phyloP scores from a whole-genome alignment of 306 rosid species.

The Lagenaria siceraria region DNA sequence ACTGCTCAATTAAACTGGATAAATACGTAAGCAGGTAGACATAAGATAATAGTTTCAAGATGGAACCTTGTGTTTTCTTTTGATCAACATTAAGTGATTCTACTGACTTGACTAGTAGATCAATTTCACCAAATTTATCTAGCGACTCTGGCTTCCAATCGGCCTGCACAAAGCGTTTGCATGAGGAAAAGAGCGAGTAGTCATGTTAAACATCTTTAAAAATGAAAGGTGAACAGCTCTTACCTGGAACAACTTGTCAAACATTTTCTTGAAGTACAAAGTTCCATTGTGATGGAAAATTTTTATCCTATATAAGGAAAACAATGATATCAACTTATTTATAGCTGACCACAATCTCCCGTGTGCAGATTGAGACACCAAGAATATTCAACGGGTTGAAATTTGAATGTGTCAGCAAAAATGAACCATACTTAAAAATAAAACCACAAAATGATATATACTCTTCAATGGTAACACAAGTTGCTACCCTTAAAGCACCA shows the following conservation, averaged over 20 bases:
- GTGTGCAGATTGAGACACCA: neutral
- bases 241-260: slow-evolving; percentile 89
- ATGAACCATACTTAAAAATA: neutral
- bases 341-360: neutral
- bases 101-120: slow-evolving; percentile 48
- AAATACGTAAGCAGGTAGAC: slow-evolving; percentile 1
- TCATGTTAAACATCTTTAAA: neutral
- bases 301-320: slow-evolving; percentile 46
- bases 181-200: neutral
- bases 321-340: neutral
- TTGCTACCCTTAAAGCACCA: neutral
- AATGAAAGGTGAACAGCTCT: slow-evolving; percentile 18
- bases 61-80: slow-evolving; percentile 53
- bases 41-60: slow-evolving; percentile 2
- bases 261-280: slow-evolving; percentile 75
- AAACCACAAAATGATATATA: neutral
- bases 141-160: slow-evolving; percentile 92
- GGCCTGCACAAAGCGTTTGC: slow-evolving; percentile 28
- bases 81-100: slow-evolving; percentile 46
- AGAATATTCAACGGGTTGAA: neutral
- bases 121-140: slow-evolving; percentile 48
- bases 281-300: slow-evolving; percentile 75
- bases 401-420: neutral
- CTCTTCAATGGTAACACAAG: neutral
- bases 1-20: slow-evolving; percentile 10